Conservation (phyloP, 1,284 basidiomycete species). For the Ceratobasidium sp. region DNA sequence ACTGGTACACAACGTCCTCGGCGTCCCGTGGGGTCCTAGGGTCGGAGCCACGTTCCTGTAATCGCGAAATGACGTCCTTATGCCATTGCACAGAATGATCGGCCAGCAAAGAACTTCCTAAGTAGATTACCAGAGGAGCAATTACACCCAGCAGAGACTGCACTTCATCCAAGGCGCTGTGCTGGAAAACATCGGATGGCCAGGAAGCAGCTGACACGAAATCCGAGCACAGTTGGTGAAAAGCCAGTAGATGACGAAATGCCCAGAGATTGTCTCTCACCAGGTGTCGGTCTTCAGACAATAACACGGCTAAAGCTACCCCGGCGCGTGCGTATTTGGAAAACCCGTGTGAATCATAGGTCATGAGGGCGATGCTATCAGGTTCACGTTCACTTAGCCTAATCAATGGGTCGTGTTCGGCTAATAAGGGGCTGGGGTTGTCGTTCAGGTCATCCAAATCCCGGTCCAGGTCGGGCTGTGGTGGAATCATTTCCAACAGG, state of each 20-base stretch:
- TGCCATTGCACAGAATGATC: constrained; percentile 34
- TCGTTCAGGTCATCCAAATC: constrained; percentile 11
- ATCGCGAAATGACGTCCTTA: constrained; percentile 1
- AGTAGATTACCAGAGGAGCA: constrained; percentile 70
- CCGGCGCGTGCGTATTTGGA: constrained; percentile 69
- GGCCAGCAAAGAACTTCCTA: constrained; percentile 48
- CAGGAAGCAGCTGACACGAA: constrained; percentile 47
- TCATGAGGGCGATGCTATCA: background rate
- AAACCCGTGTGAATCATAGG: constrained; percentile 60
- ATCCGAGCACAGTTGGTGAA: constrained; percentile 66
- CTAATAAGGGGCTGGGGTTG: constrained; percentile 22
- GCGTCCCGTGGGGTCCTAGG: background rate
- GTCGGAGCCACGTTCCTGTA: background rate
- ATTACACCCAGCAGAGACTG: constrained; percentile 58
- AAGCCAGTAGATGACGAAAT: constrained; percentile 64
- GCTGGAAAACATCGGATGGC: constrained; percentile 41
- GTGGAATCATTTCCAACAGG: constrained; percentile 8
- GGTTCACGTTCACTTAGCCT: constrained; percentile 2
- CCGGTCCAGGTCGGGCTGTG: background rate
- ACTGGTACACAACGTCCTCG: constrained; percentile 1
- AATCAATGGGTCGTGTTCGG: constrained; percentile 39
- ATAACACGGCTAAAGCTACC: constrained; percentile 63
- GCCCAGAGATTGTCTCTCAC: constrained; percentile 68
- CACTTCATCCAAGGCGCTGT: constrained; percentile 54
- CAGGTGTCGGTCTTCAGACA: constrained; percentile 65